A percentile compares a stretch with the other conserved stretches of the same genome.
phyloP scores from a whole-genome alignment of 768 basidiomycete species.

The Auricularia sp. region DNA sequence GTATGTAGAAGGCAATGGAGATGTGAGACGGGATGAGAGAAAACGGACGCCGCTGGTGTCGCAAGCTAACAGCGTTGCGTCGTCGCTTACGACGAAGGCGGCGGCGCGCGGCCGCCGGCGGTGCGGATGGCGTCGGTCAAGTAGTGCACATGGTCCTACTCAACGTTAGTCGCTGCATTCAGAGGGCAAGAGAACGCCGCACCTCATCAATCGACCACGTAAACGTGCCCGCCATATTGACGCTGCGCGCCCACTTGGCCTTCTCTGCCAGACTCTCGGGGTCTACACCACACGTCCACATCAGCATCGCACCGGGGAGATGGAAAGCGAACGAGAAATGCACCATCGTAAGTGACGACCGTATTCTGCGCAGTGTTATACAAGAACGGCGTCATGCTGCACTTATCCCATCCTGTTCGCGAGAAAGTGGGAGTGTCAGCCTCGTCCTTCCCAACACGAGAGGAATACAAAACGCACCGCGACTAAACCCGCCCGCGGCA shows the following conservation, averaged over 20 bases:
- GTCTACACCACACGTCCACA: neutral
- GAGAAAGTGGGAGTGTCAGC: conserved; percentile 9
- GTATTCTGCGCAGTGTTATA: conserved; percentile 36
- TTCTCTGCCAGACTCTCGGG: conserved; percentile 34
- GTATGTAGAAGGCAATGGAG: too few relatives aligned
- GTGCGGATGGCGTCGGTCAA: neutral
- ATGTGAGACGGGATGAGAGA: too few relatives aligned
- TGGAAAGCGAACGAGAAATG: conserved; percentile 10
- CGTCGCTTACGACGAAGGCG: neutral
- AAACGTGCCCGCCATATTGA: conserved; percentile 43
- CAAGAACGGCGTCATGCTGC: conserved; percentile 56
- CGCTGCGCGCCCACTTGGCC: conserved; percentile 41
- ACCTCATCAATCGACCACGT: conserved; percentile 51
- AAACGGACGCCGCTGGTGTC: too few relatives aligned
- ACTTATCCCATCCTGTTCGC: conserved; percentile 49
- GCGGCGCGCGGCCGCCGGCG: neutral
- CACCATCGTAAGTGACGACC: conserved; percentile 65
- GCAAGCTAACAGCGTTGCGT: too few relatives aligned
- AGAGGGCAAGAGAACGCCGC: conserved; percentile 4
- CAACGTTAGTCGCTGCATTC: neutral
- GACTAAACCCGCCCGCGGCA: conserved; percentile 38
- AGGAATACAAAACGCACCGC: conserved; percentile 24
- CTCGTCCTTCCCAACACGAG: neutral
- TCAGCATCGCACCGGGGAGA: neutral
- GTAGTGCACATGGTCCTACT: neutral